A percentile compares a stretch with the other conserved stretches of the same genome.
Conservation (phyloP, 805 yeast species). For the Candida nonsorbophila region DNA sequence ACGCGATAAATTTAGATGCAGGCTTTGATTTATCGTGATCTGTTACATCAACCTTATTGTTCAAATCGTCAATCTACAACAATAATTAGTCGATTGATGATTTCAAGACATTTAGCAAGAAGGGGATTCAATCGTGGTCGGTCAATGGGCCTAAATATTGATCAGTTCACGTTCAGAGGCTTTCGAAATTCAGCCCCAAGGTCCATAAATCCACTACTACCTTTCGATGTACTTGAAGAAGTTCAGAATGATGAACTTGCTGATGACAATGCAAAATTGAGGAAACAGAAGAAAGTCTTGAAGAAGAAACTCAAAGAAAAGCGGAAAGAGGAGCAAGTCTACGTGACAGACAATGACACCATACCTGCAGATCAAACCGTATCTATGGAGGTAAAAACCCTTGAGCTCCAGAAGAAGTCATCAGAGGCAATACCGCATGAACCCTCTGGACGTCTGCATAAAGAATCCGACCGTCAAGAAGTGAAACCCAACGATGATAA, state of each 20-base stretch:
- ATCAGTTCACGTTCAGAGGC: no score
- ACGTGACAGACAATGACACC: slow-evolving; percentile 7
- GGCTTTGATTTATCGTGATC: slow-evolving; percentile 74
- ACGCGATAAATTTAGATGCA: slow-evolving; percentile 76
- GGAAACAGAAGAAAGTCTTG: slow-evolving; percentile 21
- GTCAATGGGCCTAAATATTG: no score
- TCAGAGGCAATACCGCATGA: neutral
- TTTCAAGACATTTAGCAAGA: no score
- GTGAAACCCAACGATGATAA: neutral
- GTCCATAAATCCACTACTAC: slow-evolving; percentile 38
- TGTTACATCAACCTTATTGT: no score
- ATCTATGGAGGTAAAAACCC: slow-evolving; percentile 5
- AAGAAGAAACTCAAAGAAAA: slow-evolving; percentile 14
- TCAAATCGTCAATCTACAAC: no score
- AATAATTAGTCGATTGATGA: no score
- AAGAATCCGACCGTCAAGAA: neutral
- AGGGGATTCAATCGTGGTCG: no score
- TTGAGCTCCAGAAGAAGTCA: neutral
- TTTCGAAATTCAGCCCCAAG: no score
- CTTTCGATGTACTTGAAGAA: slow-evolving; percentile 37
- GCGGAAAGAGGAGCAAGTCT: slow-evolving; percentile 6
- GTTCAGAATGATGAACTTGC: slow-evolving; percentile 25
- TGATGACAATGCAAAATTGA: slow-evolving; percentile 20
- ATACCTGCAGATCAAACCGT: slow-evolving; percentile 6
- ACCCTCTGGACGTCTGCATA: neutral